Percentiles rank a stretch among this genome's conserved stretches.
phyloP scores from a whole-genome alignment of 2,329 filamentous ascomycete species.

The Sphaerulina vaccinii region DNA sequence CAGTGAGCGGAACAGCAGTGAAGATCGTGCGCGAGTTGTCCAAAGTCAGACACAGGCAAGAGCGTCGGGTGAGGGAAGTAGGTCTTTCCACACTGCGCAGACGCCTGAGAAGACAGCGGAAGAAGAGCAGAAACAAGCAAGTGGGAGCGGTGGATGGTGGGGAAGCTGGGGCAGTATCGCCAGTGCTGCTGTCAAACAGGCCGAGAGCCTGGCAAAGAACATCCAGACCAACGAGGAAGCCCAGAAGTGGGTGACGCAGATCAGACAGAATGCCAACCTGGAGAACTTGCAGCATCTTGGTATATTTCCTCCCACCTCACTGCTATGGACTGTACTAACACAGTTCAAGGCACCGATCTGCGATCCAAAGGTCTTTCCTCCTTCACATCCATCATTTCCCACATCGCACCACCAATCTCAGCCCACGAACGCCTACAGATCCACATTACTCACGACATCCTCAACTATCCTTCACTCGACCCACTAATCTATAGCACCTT shows the following conservation, averaged over 20 bases:
- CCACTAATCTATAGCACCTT: slow-evolving; percentile 90
- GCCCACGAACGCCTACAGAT: slow-evolving; percentile 96
- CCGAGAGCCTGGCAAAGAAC: slow-evolving; percentile 88
- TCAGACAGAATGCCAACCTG: slow-evolving; percentile 72
- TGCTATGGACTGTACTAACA: slow-evolving; percentile 10
- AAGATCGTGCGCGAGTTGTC: slow-evolving; percentile 59
- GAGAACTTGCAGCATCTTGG: slow-evolving; percentile 73
- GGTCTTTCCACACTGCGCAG: slow-evolving; percentile 69
- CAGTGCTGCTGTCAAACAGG: slow-evolving; percentile 81
- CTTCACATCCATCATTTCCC: slow-evolving; percentile 91
- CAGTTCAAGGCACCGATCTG: slow-evolving; percentile 74
- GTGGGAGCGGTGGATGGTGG: slow-evolving; percentile 66
- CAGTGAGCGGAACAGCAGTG: slow-evolving; percentile 56
- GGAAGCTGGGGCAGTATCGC: slow-evolving; percentile 81
- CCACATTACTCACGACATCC: slow-evolving; percentile 93
- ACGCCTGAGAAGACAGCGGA: slow-evolving; percentile 55
- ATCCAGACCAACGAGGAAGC: slow-evolving; percentile 96
- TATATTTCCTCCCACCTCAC: slow-evolving; percentile 44
- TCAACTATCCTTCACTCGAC: slow-evolving; percentile 91
- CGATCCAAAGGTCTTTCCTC: slow-evolving; percentile 85
- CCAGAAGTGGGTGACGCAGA: slow-evolving; percentile 92
- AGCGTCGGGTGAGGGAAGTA: slow-evolving; percentile 75
- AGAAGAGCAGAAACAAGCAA: slow-evolving; percentile 36
- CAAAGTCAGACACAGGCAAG: slow-evolving; percentile 47
- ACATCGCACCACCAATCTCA: slow-evolving; percentile 91